These are phyloP conservation scores for Solanum corneliomulleri DNA, from an alignment of 257 asterid species.

Conservation along the genomic window DNA sequence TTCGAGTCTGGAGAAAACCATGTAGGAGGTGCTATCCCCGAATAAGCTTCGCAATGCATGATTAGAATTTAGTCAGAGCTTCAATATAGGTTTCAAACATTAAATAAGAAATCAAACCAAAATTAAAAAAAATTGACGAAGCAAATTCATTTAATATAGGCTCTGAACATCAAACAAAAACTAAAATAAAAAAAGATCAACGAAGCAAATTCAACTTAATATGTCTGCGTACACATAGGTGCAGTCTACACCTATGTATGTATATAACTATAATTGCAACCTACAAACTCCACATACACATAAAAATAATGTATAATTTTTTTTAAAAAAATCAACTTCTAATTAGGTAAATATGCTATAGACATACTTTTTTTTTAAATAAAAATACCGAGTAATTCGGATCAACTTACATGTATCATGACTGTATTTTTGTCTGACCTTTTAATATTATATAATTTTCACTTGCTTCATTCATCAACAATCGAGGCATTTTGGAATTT, in stretches of 20 bases:
- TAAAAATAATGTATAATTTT: too few species aligned
- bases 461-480: not conserved
- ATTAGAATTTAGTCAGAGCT: not conserved
- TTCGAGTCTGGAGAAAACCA: accelerated
- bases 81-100: too few species aligned
- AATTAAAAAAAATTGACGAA: not conserved
- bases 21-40: accelerated
- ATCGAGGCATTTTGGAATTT: too few species aligned
- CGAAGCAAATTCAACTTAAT: not conserved
- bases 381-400: not conserved
- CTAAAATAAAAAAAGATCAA: not conserved
- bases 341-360: not conserved
- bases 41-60: not conserved
- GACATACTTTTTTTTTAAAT: not conserved
- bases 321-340: not conserved
- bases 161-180: not conserved
- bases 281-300: not conserved
- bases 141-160: not conserved
- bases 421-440: not conserved
- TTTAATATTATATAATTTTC: not conserved
- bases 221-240: not conserved
- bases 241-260: too few species aligned
- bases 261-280: not conserved
- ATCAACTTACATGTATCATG: not conserved
- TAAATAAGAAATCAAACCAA: not conserved